Evolutionary conservation across 257 asterid species (phyloP).

Genomic region (Euphrasia confusa): DNA sequence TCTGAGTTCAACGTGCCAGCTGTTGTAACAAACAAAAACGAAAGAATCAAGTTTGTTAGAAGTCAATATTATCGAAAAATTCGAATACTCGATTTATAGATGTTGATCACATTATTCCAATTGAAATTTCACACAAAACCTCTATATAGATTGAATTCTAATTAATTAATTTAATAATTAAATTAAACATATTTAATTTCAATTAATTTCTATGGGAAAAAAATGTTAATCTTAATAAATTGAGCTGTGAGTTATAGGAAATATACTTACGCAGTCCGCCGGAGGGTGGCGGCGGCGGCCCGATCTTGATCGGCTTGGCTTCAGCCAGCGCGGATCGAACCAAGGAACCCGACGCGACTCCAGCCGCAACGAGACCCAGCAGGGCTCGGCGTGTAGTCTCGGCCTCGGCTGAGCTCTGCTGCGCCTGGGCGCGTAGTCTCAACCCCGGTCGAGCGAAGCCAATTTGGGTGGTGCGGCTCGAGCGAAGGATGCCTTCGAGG

Average conservation of each 20-base stretch:
- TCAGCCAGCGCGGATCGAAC: constrained; percentile 80
- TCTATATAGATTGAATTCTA: too few relatives aligned
- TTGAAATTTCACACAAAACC: too few relatives aligned
- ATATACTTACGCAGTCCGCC: constrained; percentile 86
- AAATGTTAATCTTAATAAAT: too few relatives aligned
- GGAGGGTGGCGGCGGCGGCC: constrained; percentile 85
- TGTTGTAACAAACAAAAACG: constrained; percentile 16
- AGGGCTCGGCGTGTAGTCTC: constrained; percentile 81
- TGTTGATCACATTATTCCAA: too few relatives aligned
- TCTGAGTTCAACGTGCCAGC: constrained; percentile 95
- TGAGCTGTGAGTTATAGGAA: too few relatives aligned
- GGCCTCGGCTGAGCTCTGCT: constrained; percentile 64
- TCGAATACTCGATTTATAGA: too few relatives aligned
- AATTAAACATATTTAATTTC: too few relatives aligned
- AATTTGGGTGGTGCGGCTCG: constrained; percentile 30
- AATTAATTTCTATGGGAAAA: too few relatives aligned
- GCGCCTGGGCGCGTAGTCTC: constrained; percentile 27
- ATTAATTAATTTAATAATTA: too few relatives aligned
- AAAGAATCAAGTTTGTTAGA: neutral
- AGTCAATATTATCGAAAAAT: too few relatives aligned
- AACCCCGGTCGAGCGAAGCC: constrained; percentile 31
- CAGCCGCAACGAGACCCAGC: constrained; percentile 78
- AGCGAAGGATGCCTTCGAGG: constrained; percentile 73
- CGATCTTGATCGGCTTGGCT: constrained; percentile 73
- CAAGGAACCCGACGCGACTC: constrained; percentile 63